phyloP scores from a whole-genome alignment of 805 yeast species.

The Clavispora fructus region DNA sequence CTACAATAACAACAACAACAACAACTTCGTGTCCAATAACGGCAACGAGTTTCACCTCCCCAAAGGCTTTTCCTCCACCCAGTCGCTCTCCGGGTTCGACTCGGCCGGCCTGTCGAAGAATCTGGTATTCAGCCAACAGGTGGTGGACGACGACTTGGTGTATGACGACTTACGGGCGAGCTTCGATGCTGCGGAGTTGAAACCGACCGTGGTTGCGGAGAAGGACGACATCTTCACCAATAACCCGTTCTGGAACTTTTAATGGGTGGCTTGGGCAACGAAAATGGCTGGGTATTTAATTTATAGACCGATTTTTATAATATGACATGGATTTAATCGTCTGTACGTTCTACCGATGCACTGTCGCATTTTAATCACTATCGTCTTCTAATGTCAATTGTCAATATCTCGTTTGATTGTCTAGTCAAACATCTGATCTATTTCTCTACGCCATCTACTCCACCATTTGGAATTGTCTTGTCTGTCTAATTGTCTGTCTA shows the following conservation, averaged over 20 bases:
- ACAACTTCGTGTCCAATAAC: constrained; percentile 2
- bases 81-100: constrained; percentile 1
- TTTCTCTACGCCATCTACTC: too few species aligned
- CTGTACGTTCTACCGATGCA: too few species aligned
- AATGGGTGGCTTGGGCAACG: not conserved
- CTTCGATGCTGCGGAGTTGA: not conserved
- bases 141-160: constrained; percentile 1
- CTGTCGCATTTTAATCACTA: too few species aligned
- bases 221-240: not conserved
- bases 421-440: too few species aligned
- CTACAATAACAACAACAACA: not conserved
- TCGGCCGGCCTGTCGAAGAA: constrained; percentile 1
- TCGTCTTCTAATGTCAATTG: too few species aligned
- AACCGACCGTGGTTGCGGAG: not conserved
- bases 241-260: constrained; percentile 4
- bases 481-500: too few species aligned
- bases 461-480: too few species aligned
- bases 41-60: constrained; percentile 4
- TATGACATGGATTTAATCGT: not conserved
- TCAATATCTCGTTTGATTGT: too few species aligned
- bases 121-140: not conserved
- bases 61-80: not conserved
- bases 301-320: not conserved
- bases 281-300: not conserved
- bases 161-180: not conserved